These are phyloP conservation scores for Allium sativum DNA, from an alignment of 106 monocot species.

Conservation along the genomic window DNA sequence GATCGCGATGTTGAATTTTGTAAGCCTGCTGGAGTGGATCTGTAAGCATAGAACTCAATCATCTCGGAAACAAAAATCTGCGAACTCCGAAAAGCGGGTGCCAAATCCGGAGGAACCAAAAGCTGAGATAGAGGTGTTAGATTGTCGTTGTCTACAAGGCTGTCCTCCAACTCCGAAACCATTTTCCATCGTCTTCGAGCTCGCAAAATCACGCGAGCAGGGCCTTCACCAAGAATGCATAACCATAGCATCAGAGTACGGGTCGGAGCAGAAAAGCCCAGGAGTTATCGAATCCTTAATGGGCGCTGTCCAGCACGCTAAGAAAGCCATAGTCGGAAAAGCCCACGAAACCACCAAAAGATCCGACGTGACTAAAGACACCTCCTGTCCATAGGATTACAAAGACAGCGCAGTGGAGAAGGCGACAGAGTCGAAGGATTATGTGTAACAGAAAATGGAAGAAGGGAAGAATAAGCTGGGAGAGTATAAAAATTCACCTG, in stretches of 20 bases:
- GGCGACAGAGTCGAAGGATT: neutral
- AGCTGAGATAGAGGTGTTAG: no score
- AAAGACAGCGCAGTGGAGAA: slow-evolving; percentile 1
- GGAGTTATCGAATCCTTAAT: slow-evolving; percentile 7
- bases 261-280: neutral
- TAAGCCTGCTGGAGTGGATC: no score
- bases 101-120: no score
- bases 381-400: neutral
- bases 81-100: no score
- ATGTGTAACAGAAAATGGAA: neutral
- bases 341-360: slow-evolving; percentile 4
- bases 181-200: no score
- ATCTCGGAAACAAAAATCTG: no score
- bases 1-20: no score
- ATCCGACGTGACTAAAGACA: slow-evolving; percentile 9
- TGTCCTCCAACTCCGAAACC: no score
- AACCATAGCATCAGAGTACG: neutral
- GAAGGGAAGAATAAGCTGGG: slow-evolving; percentile 3
- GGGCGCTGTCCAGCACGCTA: slow-evolving; percentile 3
- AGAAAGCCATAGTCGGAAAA: slow-evolving; percentile 6
- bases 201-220: slow-evolving; percentile 1
- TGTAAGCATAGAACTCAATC: no score
- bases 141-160: no score
- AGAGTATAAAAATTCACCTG: slow-evolving; percentile 6
- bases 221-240: neutral